Conservation (phyloP, 1,139 yeast species). For the Candida sanyaensis region DNA sequence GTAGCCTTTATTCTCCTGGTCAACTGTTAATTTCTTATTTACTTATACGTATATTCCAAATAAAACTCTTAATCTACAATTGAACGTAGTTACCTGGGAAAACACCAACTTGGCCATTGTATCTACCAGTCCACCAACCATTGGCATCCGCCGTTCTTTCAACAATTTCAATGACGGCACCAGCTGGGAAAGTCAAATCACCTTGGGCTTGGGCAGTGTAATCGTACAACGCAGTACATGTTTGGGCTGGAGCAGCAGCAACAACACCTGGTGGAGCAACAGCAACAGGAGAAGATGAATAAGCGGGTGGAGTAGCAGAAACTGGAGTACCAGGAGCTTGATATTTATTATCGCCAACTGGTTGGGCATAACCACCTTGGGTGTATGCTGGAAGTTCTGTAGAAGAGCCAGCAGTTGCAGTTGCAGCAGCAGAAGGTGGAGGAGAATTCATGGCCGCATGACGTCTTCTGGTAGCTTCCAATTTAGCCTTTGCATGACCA, state of each 20-base stretch:
- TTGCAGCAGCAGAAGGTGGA: constrained; percentile 32
- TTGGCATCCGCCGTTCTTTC: constrained; percentile 81
- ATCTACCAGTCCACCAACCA: constrained; percentile 66
- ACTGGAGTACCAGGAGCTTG: constrained; percentile 11
- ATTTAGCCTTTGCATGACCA: constrained; percentile 82
- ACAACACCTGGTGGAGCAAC: constrained; percentile 19
- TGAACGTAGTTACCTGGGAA: constrained; percentile 60
- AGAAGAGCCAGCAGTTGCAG: constrained; percentile 19
- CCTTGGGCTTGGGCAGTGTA: constrained; percentile 87
- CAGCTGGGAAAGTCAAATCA: constrained; percentile 84
- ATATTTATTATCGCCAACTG: constrained; percentile 24
- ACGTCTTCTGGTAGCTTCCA: constrained; percentile 79
- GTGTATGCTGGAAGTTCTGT: constrained; percentile 31
- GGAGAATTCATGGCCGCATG: constrained; percentile 51
- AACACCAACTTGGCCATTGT: constrained; percentile 48
- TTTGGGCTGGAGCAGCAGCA: constrained; percentile 44
- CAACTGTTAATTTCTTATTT: too few relatives aligned
- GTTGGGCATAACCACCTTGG: constrained; percentile 22
- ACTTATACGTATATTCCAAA: too few relatives aligned
- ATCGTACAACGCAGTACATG: constrained; percentile 76
- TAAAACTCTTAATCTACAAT: not conserved
- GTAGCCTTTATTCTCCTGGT: too few relatives aligned
- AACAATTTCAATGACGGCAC: constrained; percentile 80
- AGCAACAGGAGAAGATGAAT: constrained; percentile 17
- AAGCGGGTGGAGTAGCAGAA: constrained; percentile 18